Evolutionary conservation across 1,284 basidiomycete species (phyloP).

Genomic region (Fomes fomentarius): DNA sequence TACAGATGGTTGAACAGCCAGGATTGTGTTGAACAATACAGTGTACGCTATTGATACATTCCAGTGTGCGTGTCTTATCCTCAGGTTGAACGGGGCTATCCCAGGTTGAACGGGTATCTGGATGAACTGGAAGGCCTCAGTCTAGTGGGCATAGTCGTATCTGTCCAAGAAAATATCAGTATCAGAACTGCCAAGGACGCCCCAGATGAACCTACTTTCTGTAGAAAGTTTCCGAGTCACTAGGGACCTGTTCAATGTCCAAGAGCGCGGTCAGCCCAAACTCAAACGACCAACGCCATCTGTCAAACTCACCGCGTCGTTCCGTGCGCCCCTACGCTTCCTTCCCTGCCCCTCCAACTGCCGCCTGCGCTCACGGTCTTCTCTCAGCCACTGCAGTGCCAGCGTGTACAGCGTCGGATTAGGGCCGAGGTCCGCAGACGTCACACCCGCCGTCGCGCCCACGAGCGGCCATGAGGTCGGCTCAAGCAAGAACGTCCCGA

Average conservation of each 20-base stretch:
- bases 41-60: conserved; percentile 24
- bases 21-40: conserved; percentile 26
- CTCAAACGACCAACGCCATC: background rate
- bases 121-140: background rate
- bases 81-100: conserved; percentile 22
- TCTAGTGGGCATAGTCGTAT: conserved; percentile 59
- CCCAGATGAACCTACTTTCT: conserved; percentile 62
- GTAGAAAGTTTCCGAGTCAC: conserved; percentile 89
- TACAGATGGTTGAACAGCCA: conserved; percentile 10
- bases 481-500: conserved; percentile 72
- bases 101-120: no score
- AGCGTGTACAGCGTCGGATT: conserved; percentile 65
- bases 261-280: conserved; percentile 1
- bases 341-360: conserved; percentile 62
- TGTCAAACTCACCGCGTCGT: conserved; percentile 51
- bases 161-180: conserved; percentile 38
- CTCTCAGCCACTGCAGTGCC: conserved; percentile 84
- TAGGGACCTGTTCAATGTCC: conserved; percentile 46
- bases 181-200: conserved; percentile 6
- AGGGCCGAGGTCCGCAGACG: conserved; percentile 22
- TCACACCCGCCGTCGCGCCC: conserved; percentile 11
- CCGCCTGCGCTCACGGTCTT: conserved; percentile 73
- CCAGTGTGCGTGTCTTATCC: conserved; percentile 1
- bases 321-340: conserved; percentile 72
- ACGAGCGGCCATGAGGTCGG: conserved; percentile 71